phyloP scores from a whole-genome alignment of 2,329 filamentous ascomycete species.

The Sclerotinia nivalis region DNA sequence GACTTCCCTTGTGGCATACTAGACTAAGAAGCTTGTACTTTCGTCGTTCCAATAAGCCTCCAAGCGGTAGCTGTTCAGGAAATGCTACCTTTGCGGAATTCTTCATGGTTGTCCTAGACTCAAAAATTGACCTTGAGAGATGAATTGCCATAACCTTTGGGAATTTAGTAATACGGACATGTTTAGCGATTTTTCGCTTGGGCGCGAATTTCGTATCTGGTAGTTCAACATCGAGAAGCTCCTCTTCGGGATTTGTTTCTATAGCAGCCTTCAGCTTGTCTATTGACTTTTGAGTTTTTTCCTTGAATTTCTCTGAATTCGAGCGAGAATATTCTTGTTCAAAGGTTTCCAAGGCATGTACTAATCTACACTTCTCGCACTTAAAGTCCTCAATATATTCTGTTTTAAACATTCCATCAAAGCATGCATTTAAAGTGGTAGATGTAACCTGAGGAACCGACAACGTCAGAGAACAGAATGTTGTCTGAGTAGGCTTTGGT shows the following conservation, averaged over 20 bases:
- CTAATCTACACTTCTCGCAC: constrained; percentile 88
- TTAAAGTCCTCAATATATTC: constrained; percentile 97
- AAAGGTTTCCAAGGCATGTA: constrained; percentile 70
- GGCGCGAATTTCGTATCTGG: constrained; percentile 75
- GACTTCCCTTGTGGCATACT: constrained; percentile 92
- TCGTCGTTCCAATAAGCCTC: constrained; percentile 73
- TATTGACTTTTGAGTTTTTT: constrained; percentile 58
- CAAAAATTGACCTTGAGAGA: constrained; percentile 90
- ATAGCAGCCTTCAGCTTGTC: constrained; percentile 68
- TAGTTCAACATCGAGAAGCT: constrained; percentile 69
- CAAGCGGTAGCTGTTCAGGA: constrained; percentile 80
- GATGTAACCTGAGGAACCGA: constrained; percentile 83
- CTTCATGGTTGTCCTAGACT: constrained; percentile 76
- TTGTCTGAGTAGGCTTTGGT: constrained; percentile 78
- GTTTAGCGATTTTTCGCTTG: constrained; percentile 79
- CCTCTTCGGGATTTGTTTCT: constrained; percentile 76
- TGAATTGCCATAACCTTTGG: constrained; percentile 91
- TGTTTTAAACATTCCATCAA: constrained; percentile 91
- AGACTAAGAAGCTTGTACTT: constrained; percentile 83
- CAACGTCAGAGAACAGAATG: constrained; percentile 88
- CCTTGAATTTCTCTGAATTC: constrained; percentile 53
- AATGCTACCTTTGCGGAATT: constrained; percentile 94
- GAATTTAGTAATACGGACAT: constrained; percentile 83
- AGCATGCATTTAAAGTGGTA: constrained; percentile 81
- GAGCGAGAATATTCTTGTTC: constrained; percentile 57